Conservation (phyloP, 805 yeast species). For the Yamadazyma akitaensis region DNA sequence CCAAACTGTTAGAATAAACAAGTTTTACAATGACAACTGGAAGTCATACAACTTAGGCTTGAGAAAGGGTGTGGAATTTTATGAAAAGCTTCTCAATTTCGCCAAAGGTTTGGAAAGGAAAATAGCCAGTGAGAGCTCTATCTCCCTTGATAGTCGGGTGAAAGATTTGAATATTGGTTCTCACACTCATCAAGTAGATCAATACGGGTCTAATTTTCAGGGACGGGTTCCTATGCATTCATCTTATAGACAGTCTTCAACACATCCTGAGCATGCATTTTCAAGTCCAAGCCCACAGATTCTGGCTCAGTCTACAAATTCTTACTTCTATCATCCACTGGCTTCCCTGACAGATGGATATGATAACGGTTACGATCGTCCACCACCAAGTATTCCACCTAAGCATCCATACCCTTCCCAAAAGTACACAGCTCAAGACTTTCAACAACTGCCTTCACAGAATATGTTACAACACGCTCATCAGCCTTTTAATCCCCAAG, state of each 20-base stretch:
- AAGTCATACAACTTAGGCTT: constrained; percentile 55
- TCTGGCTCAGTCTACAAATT: neutral
- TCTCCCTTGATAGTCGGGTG: neutral
- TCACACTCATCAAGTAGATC: neutral
- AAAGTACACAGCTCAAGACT: neutral
- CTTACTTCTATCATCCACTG: constrained; percentile 8
- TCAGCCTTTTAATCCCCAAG: neutral
- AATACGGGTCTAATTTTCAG: neutral
- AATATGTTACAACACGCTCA: neutral
- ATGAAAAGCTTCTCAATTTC: constrained; percentile 42
- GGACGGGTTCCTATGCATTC: neutral
- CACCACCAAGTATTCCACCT: constrained; percentile 13
- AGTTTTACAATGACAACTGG: constrained; percentile 52
- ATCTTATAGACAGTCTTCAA: neutral
- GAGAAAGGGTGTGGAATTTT: constrained; percentile 61
- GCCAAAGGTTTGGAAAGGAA: neutral
- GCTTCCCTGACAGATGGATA: constrained; percentile 5
- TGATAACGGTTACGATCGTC: constrained; percentile 5
- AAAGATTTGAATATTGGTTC: neutral
- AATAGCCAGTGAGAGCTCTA: neutral
- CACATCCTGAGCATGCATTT: neutral
- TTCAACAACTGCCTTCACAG: neutral
- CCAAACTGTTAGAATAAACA: constrained; percentile 34
- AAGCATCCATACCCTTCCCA: constrained; percentile 8
- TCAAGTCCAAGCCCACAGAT: neutral